A percentile compares a stretch with the other conserved stretches of the same genome.
These are phyloP conservation scores for Heritiera littoralis DNA, from an alignment of 345 rosid species.

Conservation along the genomic window DNA sequence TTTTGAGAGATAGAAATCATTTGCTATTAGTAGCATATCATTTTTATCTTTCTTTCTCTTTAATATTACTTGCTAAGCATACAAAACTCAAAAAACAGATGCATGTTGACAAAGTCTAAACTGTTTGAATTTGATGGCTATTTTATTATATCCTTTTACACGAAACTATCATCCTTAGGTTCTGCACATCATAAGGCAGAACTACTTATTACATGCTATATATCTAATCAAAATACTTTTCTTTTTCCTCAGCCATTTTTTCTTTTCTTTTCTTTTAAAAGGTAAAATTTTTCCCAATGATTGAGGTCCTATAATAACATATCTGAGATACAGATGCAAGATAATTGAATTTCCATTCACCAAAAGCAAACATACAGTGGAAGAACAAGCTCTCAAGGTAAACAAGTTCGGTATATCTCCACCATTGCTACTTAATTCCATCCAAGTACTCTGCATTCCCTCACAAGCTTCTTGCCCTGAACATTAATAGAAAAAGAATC, in stretches of 20 bases:
- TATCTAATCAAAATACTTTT: background rate
- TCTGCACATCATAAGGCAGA: slow-evolving; percentile 4
- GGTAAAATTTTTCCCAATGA: slow-evolving; percentile 1
- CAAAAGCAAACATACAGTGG: slow-evolving; percentile 56
- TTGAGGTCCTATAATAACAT: background rate
- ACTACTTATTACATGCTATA: background rate
- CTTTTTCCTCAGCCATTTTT: background rate
- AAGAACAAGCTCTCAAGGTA: slow-evolving; percentile 62
- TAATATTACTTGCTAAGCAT: background rate
- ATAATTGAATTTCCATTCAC: background rate
- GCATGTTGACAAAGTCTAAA: slow-evolving; percentile 4
- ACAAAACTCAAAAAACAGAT: background rate
- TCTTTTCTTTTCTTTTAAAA: background rate
- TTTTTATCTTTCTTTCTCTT: background rate
- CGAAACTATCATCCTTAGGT: background rate
- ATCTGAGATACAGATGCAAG: slow-evolving; percentile 21
- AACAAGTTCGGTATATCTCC: slow-evolving; percentile 32
- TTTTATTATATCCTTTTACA: background rate
- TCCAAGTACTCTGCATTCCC: slow-evolving; percentile 34
- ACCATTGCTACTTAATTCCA: slow-evolving; percentile 34
- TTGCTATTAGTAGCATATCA: background rate
- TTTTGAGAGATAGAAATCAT: background rate
- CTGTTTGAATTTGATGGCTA: background rate
- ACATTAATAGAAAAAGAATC: slow-evolving; percentile 24
- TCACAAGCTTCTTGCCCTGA: slow-evolving; percentile 52